phyloP scores from a whole-genome alignment of 345 rosid species.

The Cardamine chenopodiifolia region DNA sequence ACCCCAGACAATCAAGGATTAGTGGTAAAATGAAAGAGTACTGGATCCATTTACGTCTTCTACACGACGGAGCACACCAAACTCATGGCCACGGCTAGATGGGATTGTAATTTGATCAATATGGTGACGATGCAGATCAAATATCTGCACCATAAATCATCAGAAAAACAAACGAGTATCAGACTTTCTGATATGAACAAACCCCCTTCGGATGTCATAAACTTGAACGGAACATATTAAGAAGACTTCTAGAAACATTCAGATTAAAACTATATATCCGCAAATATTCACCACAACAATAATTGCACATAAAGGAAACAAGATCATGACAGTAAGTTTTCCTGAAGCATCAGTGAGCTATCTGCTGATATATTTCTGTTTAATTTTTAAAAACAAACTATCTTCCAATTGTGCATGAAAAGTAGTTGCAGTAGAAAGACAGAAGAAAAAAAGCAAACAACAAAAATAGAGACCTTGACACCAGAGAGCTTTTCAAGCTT shows the following conservation, averaged over 20 bases:
- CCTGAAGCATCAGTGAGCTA: constrained; percentile 8
- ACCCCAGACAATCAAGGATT: constrained; percentile 8
- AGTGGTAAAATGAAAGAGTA: constrained; percentile 17
- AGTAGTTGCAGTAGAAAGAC: constrained; percentile 15
- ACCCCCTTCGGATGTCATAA: background rate
- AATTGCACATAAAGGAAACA: background rate
- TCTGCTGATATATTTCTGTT: background rate
- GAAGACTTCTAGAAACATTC: constrained; percentile 7
- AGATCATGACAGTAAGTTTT: constrained; percentile 13
- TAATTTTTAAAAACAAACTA: background rate
- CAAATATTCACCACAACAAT: constrained; percentile 15
- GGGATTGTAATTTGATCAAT: constrained; percentile 93
- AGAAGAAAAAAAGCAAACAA: background rate
- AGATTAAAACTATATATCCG: background rate
- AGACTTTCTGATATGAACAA: background rate
- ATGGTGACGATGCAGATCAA: constrained; percentile 93
- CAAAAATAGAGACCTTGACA: constrained; percentile 57
- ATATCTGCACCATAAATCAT: constrained; percentile 54
- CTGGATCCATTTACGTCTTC: constrained; percentile 64
- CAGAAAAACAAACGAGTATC: constrained; percentile 26
- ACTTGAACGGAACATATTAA: constrained; percentile 1
- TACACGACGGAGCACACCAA: constrained; percentile 85
- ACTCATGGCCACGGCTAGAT: constrained; percentile 73
- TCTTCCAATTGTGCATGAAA: constrained; percentile 7
- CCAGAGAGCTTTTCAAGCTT: constrained; percentile 94